phyloP scores from a whole-genome alignment of 257 asterid species.

The Lycium barbarum region DNA sequence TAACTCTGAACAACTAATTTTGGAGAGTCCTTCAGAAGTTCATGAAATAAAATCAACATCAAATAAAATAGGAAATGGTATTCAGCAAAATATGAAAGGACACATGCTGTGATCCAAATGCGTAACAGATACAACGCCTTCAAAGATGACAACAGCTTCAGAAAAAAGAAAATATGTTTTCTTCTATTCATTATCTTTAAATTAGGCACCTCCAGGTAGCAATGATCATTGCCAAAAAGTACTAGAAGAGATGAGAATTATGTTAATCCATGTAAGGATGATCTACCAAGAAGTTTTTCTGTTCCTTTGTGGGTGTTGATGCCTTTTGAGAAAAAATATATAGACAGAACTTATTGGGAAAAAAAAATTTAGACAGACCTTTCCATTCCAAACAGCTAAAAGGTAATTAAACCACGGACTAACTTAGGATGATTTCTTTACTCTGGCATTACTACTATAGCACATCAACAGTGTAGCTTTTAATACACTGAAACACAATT shows the following conservation, averaged over 20 bases:
- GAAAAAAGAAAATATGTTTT: neutral
- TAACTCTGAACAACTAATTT: slow-evolving; percentile 15
- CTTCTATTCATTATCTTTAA: neutral
- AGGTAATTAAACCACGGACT: neutral
- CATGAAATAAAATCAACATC: neutral
- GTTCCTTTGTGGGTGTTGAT: neutral
- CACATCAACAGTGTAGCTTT: neutral
- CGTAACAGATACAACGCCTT: neutral
- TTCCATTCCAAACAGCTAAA: neutral
- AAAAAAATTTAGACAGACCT: neutral
- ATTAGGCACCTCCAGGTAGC: neutral
- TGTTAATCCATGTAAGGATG: neutral
- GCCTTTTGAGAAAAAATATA: neutral
- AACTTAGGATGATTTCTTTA: slow-evolving; percentile 6
- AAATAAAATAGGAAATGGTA: neutral
- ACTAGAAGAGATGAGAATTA: neutral
- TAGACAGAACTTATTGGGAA: neutral
- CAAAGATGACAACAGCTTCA: neutral
- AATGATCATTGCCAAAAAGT: neutral
- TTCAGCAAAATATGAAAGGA: neutral
- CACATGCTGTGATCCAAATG: neutral
- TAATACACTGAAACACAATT: neutral
- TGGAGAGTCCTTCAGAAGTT: neutral
- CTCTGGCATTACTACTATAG: neutral
- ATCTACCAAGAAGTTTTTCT: slow-evolving; percentile 23